Base-by-base conservation (phyloP, 306 rosid genomes). In the Pterocarpus santalinus region DNA sequence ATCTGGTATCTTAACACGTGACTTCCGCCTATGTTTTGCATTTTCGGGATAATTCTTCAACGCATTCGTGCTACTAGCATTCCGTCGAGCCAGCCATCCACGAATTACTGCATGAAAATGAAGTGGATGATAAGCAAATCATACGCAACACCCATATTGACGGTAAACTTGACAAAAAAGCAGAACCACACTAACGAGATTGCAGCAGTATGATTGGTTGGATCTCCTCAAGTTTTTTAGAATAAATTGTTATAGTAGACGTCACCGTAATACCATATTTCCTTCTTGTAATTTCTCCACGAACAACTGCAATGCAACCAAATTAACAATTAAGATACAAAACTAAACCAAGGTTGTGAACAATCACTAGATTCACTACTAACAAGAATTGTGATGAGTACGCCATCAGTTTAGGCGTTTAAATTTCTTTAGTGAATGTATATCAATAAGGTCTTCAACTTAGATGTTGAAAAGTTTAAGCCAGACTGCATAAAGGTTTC, bases 81-180 rank as follows among this genome's bases (percentile, higher is more conserved):
- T 86, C 85, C 72, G 88, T 57, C 96, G 89, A 82, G 77, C 91
- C 79, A 89, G 77, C 82, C 90, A 85, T 44, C 97, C 92, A 81
- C 97, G 95, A 44, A 93, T 85, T 64, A 80, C 95, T 91, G 81
- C 86, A 77, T 49, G n/a, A 60, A 73, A 77, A 60, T 46, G 52
- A 57, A 69, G 72, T 36, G 46, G 61, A 82, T 60, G 83, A 72
- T 70, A 62, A 81, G 81, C 49, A 80, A 88, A 77, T 75, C 46
- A 72, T 15, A 74, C 57, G 68, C 80, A 84, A 55, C 39, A 15
- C 5, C 84, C 44, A 44, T n/a, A 43, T 64, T 46, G 61, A 73
- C 12, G 60, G 34, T 47, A 57, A 58, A 22, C 61, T 17, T 13
- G 38, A 55, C 74, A 49, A 67, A 75, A 67, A 56, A 72, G 2